Conservation (phyloP, 192 early-diverging fungal genomes). For the Umbelopsis ramanniana region DNA sequence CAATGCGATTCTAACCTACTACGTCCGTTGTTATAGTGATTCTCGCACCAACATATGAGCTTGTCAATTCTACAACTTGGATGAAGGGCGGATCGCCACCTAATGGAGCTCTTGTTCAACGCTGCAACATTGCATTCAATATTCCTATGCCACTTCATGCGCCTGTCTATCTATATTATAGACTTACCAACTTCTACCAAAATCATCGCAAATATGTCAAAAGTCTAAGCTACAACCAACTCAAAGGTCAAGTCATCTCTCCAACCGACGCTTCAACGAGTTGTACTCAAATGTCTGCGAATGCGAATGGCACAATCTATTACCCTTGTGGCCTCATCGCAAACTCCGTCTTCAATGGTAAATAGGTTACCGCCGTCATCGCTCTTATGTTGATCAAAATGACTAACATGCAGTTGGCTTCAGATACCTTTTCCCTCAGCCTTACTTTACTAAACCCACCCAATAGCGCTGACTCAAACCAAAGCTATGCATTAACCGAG, state of each 20-base stretch:
- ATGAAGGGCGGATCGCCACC: not conserved
- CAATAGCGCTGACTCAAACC: constrained; percentile 37
- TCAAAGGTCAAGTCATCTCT: constrained; percentile 65
- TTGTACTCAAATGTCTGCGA: constrained; percentile 64
- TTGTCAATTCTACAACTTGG: constrained; percentile 24
- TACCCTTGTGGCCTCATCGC: constrained; percentile 99
- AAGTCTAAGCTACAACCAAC: constrained; percentile 82
- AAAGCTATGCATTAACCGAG: constrained; percentile 62
- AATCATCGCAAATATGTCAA: constrained; percentile 98
- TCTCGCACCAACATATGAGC: constrained; percentile 27
- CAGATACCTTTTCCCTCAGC: constrained; percentile 62
- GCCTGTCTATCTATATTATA: constrained; percentile 93
- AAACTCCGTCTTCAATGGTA: constrained; percentile 97
- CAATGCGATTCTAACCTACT: not conserved
- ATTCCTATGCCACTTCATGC: constrained; percentile 68
- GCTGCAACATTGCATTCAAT: constrained; percentile 77
- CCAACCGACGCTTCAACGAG: constrained; percentile 44
- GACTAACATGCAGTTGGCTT: no score
- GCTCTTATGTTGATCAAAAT: no score
- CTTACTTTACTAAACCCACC: constrained; percentile 61
- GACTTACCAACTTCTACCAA: constrained; percentile 98
- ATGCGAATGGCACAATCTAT: constrained; percentile 43
- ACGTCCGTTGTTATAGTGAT: constrained; percentile 3
- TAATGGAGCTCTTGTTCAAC: constrained; percentile 25
- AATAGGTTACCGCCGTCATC: no score